These are phyloP conservation scores for Sherardia arvensis DNA, from an alignment of 257 asterid genomes.

Conservation along the genomic window DNA sequence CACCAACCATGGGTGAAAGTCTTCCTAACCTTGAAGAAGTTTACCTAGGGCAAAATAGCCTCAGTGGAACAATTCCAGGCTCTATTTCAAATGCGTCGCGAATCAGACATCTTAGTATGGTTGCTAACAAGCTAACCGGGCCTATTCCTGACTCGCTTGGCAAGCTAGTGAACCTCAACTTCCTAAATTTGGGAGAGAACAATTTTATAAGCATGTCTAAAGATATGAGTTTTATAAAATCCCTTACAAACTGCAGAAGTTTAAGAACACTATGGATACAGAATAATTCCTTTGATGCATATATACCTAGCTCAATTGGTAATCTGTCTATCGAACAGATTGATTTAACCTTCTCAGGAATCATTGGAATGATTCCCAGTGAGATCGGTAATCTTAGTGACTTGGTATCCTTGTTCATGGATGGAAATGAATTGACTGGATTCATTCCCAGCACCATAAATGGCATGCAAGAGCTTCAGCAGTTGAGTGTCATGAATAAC, in stretches of 20 bases:
- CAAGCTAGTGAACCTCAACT: slow-evolving; percentile 10
- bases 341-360: neutral
- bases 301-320: neutral
- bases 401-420: neutral
- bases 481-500: neutral
- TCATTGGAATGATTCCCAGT: neutral
- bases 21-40: neutral
- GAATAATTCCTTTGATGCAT: neutral
- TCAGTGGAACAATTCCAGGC: slow-evolving; percentile 15
- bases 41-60: neutral
- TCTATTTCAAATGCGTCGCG: slow-evolving; percentile 22
- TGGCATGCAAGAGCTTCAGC: slow-evolving; percentile 6
- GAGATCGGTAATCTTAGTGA: slow-evolving; percentile 7
- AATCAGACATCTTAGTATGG: slow-evolving; percentile 1
- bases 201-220: slow-evolving; percentile 4
- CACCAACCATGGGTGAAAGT: slow-evolving; percentile 11
- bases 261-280: neutral
- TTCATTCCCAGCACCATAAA: neutral
- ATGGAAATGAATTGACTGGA: slow-evolving; percentile 1
- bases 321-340: neutral
- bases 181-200: slow-evolving; percentile 6
- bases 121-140: slow-evolving; percentile 18
- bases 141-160: slow-evolving; percentile 20
- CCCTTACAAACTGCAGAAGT: slow-evolving; percentile 1
- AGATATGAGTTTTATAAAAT: slow-evolving; percentile 11